phyloP scores from a whole-genome alignment of 768 basidiomycete genomes.

The Thelephora aurantiotincta region DNA sequence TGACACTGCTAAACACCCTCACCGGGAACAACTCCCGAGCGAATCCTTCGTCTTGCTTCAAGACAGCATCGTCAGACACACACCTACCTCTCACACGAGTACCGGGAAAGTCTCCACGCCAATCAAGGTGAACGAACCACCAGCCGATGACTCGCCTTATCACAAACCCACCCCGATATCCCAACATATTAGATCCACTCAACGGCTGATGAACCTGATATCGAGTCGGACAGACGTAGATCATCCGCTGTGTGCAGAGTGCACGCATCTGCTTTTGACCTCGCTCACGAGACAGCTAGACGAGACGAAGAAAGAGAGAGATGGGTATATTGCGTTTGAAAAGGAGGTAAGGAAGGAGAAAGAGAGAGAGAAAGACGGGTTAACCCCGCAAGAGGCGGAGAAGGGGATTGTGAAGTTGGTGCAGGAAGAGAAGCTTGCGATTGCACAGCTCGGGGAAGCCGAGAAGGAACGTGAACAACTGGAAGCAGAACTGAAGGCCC shows the following conservation, averaged over 20 bases:
- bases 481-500: conserved; percentile 49
- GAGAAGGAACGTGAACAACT: conserved; percentile 69
- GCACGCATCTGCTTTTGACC: conserved; percentile 68
- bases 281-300: conserved; percentile 72
- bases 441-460: conserved; percentile 61
- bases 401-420: conserved; percentile 62
- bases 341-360: conserved; percentile 73
- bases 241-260: conserved; percentile 92
- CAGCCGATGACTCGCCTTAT: conserved; percentile 30
- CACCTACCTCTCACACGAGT: conserved; percentile 31
- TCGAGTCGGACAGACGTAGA: conserved; percentile 71
- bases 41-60: conserved; percentile 89
- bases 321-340: conserved; percentile 89
- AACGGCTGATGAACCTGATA: conserved; percentile 61
- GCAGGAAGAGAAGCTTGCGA: conserved; percentile 49
- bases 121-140: conserved; percentile 5
- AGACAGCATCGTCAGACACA: conserved; percentile 64
- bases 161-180: conserved; percentile 64
- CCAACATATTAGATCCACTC: conserved; percentile 63
- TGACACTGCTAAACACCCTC: conserved; percentile 46
- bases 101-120: conserved; percentile 10
- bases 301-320: conserved; percentile 82
- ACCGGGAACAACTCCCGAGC: conserved; percentile 46
- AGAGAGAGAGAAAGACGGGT: conserved; percentile 51
- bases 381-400: conserved; percentile 51